Conservation (phyloP, 2,329 filamentous ascomycete genomes). For the Ophiostoma fasciatum region DNA sequence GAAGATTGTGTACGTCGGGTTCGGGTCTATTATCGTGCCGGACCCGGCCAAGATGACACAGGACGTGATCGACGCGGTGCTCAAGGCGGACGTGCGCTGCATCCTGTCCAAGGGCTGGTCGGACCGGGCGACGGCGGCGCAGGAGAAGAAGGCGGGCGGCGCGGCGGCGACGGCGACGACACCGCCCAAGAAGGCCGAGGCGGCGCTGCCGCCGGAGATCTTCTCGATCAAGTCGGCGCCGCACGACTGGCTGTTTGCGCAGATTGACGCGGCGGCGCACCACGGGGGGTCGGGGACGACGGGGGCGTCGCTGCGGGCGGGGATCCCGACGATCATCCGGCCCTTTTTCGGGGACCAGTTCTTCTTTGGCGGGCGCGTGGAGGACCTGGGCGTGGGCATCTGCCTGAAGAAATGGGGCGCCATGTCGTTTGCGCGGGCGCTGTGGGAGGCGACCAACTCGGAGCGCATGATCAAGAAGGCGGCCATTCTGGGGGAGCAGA, state of each 20-base stretch:
- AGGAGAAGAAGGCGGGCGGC: conserved; percentile 15
- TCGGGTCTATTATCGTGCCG: conserved; percentile 87
- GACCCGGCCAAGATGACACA: conserved; percentile 79
- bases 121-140: conserved; percentile 39
- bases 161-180: not conserved
- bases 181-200: conserved; percentile 34
- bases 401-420: conserved; percentile 80
- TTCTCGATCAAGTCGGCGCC: conserved; percentile 79
- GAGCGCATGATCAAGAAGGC: conserved; percentile 87
- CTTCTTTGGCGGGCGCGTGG: conserved; percentile 82
- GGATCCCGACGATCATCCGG: conserved; percentile 84
- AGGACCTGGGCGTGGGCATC: conserved; percentile 86
- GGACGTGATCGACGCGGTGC: conserved; percentile 83
- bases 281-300: conserved; percentile 93
- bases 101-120: conserved; percentile 97
- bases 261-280: conserved; percentile 87
- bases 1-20: conserved; percentile 92
- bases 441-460: conserved; percentile 85
- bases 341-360: conserved; percentile 98
- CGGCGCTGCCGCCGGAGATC: conserved; percentile 65
- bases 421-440: conserved; percentile 66
- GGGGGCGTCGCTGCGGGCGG: conserved; percentile 78
- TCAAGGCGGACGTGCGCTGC: conserved; percentile 84
- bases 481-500: conserved; percentile 65
- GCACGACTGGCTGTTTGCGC: conserved; percentile 90